A percentile compares a stretch with the other conserved stretches of the same genome.
These are phyloP conservation scores for Cyclotella choctawhatcheeana DNA, from an alignment of 108 stramenopile species.

Conservation along the genomic window DNA sequence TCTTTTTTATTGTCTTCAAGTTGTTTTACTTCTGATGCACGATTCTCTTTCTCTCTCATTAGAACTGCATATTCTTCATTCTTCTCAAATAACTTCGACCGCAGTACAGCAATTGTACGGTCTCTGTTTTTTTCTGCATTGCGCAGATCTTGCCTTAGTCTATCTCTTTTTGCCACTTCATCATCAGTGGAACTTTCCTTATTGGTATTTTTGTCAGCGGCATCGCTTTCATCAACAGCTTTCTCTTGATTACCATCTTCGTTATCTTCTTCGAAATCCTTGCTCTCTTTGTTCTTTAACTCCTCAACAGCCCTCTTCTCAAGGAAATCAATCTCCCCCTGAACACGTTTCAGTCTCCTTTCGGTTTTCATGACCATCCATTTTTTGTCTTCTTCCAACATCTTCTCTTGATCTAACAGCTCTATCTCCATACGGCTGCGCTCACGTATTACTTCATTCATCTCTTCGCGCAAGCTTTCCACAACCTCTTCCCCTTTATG, in stretches of 20 bases:
- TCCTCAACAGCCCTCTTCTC: slow-evolving; percentile 48
- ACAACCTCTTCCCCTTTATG: slow-evolving; percentile 55
- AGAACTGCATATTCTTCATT: slow-evolving; percentile 43
- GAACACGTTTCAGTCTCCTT: slow-evolving; percentile 42
- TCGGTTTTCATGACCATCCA: slow-evolving; percentile 41
- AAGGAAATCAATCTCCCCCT: slow-evolving; percentile 51
- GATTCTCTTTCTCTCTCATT: slow-evolving; percentile 25
- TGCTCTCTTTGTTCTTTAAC: slow-evolving; percentile 30
- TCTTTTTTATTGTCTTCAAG: slow-evolving; percentile 43
- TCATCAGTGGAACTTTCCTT: slow-evolving; percentile 5
- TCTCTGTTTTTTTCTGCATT: slow-evolving; percentile 30
- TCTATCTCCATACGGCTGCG: slow-evolving; percentile 52
- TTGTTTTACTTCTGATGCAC: slow-evolving; percentile 13
- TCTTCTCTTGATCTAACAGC: slow-evolving; percentile 43
- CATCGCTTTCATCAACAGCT: neutral
- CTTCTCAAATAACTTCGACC: slow-evolving; percentile 35
- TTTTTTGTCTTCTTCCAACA: slow-evolving; percentile 48
- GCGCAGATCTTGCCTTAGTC: slow-evolving; percentile 37
- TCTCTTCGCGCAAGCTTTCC: slow-evolving; percentile 44
- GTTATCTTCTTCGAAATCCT: slow-evolving; percentile 15
- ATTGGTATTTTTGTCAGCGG: neutral
- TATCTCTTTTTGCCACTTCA: slow-evolving; percentile 20
- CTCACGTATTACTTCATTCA: slow-evolving; percentile 55
- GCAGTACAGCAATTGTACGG: slow-evolving; percentile 35
- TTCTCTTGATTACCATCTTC: neutral